A percentile compares a stretch with the other conserved stretches of the same genome.
Evolutionary conservation across 2,329 filamentous ascomycete species (phyloP).

Genomic region (Mollisiaceae sp.): DNA sequence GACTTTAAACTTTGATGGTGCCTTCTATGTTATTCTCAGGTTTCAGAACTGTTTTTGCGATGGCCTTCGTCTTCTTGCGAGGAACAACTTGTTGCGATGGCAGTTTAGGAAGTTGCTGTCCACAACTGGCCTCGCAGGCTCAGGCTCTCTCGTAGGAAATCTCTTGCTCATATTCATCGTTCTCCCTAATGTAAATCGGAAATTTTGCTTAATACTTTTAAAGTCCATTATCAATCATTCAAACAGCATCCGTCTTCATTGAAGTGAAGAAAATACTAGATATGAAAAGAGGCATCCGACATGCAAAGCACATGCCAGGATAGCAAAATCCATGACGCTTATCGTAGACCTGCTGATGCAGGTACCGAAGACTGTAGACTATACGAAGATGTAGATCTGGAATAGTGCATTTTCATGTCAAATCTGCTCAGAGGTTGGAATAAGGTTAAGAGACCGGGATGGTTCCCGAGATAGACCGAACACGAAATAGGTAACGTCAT

Average conservation of each 20-base stretch:
- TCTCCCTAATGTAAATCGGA: constrained; percentile 13
- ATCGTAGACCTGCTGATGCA: constrained; percentile 7
- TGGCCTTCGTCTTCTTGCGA: background rate
- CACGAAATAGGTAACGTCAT: background rate
- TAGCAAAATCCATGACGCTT: constrained; percentile 7
- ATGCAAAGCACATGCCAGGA: background rate
- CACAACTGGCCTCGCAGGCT: background rate
- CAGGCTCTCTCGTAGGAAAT: constrained; percentile 11
- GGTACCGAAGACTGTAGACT: background rate
- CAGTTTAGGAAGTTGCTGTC: background rate
- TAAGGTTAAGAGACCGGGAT: constrained; percentile 3
- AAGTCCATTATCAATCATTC: constrained; percentile 10
- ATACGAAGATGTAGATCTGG: background rate
- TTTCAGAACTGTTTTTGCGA: background rate
- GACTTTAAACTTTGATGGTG: no score
- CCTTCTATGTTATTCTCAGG: background rate
- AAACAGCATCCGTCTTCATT: background rate
- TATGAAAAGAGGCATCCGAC: background rate
- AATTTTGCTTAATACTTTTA: constrained; percentile 18
- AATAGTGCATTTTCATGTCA: background rate
- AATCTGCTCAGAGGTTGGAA: constrained; percentile 1
- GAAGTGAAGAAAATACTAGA: background rate
- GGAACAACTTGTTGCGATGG: background rate
- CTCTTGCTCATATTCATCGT: constrained; percentile 17
- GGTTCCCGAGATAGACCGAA: background rate